A percentile compares a stretch with the other conserved stretches of the same genome.
Conservation (phyloP, 768 basidiomycete species). For the Austroboletus eburneus region DNA sequence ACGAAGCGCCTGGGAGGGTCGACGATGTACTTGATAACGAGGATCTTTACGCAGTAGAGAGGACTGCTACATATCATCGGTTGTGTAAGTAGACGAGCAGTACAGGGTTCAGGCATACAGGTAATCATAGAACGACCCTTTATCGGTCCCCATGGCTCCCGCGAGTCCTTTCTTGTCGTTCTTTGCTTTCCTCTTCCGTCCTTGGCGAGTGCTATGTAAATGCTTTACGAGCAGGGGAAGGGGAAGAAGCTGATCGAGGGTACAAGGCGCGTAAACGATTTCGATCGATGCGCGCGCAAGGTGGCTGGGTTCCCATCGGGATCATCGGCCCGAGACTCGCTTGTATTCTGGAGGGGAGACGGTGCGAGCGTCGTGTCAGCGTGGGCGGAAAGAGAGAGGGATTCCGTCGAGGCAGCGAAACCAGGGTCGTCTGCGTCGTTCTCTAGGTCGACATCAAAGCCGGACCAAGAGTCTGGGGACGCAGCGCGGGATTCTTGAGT, state of each 20-base stretch:
- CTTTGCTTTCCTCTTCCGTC: slow-evolving; percentile 17
- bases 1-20: slow-evolving; percentile 55
- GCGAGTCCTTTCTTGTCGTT: slow-evolving; percentile 10
- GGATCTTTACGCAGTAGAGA: slow-evolving; percentile 47
- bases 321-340: background rate
- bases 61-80: slow-evolving; percentile 3
- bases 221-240: slow-evolving; percentile 48
- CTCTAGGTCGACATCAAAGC: slow-evolving; percentile 29
- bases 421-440: slow-evolving; percentile 28
- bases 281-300: slow-evolving; percentile 19
- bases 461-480: slow-evolving; percentile 34
- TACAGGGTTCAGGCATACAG: slow-evolving; percentile 34
- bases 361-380: slow-evolving; percentile 12
- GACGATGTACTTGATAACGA: slow-evolving; percentile 48
- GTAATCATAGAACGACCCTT: slow-evolving; percentile 41
- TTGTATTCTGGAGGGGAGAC: background rate
- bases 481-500: slow-evolving; percentile 28
- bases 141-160: slow-evolving; percentile 11
- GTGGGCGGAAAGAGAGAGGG: slow-evolving; percentile 32
- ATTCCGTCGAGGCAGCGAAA: slow-evolving; percentile 33
- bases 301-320: slow-evolving; percentile 2
- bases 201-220: too few relatives aligned
- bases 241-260: slow-evolving; percentile 46
- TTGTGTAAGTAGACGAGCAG: background rate
- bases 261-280: slow-evolving; percentile 30